A percentile compares a stretch with the other conserved stretches of the same genome.
Evolutionary conservation across 2,329 filamentous ascomycete genomes (phyloP).

Genomic region (Pseudofabraea citricarpa): DNA sequence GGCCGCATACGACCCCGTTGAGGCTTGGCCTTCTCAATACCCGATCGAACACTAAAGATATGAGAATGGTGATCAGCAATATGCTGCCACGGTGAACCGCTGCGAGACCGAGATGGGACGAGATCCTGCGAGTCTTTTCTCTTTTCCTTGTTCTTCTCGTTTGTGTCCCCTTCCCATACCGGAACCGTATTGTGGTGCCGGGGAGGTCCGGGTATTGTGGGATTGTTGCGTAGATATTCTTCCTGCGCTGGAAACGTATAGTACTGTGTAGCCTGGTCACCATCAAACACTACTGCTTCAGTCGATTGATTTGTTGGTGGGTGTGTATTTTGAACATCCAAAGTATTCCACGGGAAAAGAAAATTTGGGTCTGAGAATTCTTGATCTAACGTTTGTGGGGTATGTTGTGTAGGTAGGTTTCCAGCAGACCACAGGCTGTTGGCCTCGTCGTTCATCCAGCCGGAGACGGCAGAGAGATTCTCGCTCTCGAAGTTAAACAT

Average conservation of each 20-base stretch:
- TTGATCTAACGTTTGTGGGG: no score
- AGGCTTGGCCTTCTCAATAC: slow-evolving; percentile 16
- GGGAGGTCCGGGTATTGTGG: slow-evolving; percentile 2
- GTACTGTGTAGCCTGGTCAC: slow-evolving; percentile 17
- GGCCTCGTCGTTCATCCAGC: slow-evolving; percentile 5
- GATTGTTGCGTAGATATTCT: not conserved
- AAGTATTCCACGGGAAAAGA: no score
- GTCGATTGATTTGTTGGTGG: no score
- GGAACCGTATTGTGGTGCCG: no score
- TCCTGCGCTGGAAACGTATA: slow-evolving; percentile 8
- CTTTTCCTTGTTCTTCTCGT: slow-evolving; percentile 3
- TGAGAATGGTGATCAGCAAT: slow-evolving; percentile 16
- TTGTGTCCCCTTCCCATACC: no score
- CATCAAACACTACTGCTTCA: no score
- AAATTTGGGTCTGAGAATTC: no score
- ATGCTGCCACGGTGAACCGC: slow-evolving; percentile 13
- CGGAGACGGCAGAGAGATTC: slow-evolving; percentile 1
- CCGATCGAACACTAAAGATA: slow-evolving; percentile 18
- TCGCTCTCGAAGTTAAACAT: slow-evolving; percentile 11
- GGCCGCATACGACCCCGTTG: slow-evolving; percentile 20
- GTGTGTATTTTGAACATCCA: no score
- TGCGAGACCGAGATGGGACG: slow-evolving; percentile 7
- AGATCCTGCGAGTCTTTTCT: slow-evolving; percentile 3
- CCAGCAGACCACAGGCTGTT: slow-evolving; percentile 9
- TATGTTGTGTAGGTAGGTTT: slow-evolving; percentile 9